Evolutionary conservation across 805 yeast genomes (phyloP), one percentile per base, ranked within the genome.

Genomic region (Candida taoyuanica): DNA sequence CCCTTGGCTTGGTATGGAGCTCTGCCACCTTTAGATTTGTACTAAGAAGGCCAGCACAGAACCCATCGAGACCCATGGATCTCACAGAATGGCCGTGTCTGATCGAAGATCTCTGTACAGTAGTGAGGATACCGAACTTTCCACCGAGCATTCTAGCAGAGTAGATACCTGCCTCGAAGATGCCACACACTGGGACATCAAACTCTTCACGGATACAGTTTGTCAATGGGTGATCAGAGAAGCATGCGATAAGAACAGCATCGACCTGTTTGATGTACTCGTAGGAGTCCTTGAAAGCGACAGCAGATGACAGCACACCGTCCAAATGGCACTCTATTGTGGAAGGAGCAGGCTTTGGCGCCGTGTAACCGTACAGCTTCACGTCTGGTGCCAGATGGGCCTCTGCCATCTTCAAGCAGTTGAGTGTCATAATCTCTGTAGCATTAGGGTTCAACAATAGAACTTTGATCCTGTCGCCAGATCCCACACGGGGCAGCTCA

Each of bases 121-220:
- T 60, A 16, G 62, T 53, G 4, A 59, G 50, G 24, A 60, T 48
- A 12, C 64, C 65, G 37, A 60, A 60, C 34, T 56, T 50, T 2
- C 62, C 63, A 15, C 65, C 64, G 1, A 60, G 36, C 26, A 60
- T 33, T 35, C 64, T 46, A 0, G 65, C 58, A 7, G 56, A 48
- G 45, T 60, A 60, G 16, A 60, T 46, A 5, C 56, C 63, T 2
- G 65, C 64, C 30, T 61, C 65, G 48, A 61, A 55, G 16, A 61
- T 61, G 2, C 65, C 65, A 42, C 62, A 55, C 7, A 47, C 46
- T 4, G 64, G 64, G 21, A 55, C 44, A 21, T 59, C 59, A 18
- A 61, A 61, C 44, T 61, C 65, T 40, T 60, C 65, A 24, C 64
- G 49, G 2, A 61, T 46, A 38, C 63, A 59, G 42, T 61, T 58